A percentile compares a stretch with the other conserved stretches of the same genome.
These are phyloP conservation scores for Acacia crassicarpa DNA, from an alignment of 306 rosid genomes.

Conservation along the genomic window DNA sequence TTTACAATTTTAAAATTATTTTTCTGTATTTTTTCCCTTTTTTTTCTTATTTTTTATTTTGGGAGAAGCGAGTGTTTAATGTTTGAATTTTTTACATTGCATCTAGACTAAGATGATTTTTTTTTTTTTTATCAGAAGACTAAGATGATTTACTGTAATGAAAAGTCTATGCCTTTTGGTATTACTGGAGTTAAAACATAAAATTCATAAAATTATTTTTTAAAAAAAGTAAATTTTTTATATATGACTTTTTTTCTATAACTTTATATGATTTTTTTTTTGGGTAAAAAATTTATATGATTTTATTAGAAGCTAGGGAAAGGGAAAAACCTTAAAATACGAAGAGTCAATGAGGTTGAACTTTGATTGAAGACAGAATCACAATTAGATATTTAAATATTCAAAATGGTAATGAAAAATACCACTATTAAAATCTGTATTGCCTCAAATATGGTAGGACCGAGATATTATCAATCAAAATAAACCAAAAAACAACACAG, in stretches of 20 bases:
- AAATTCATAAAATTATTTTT: not conserved
- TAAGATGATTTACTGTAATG: not conserved
- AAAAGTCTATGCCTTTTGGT: not conserved
- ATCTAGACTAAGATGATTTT: too few species aligned
- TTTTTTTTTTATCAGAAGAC: too few species aligned
- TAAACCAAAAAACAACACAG: not conserved
- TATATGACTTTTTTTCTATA: too few species aligned
- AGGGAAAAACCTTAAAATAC: not conserved
- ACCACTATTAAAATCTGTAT: not conserved
- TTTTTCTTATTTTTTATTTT: too few species aligned
- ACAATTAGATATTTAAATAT: conserved; percentile 1
- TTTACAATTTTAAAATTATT: too few species aligned
- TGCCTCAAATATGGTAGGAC: not conserved
- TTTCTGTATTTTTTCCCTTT: too few species aligned
- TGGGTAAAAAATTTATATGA: too few species aligned
- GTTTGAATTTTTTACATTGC: not conserved
- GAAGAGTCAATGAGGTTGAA: not conserved
- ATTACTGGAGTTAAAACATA: not conserved
- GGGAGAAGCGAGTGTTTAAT: not conserved
- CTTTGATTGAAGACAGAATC: not conserved
- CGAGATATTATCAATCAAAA: conserved; percentile 1
- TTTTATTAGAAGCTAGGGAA: not conserved
- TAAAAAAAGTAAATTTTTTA: not conserved
- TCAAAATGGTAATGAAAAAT: not conserved
- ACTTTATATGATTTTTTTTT: too few species aligned